A percentile compares a stretch with the other conserved stretches of the same genome.
These are phyloP conservation scores for Colletotrichum destructivum DNA, from an alignment of 2,329 filamentous ascomycete species.

Conservation along the genomic window DNA sequence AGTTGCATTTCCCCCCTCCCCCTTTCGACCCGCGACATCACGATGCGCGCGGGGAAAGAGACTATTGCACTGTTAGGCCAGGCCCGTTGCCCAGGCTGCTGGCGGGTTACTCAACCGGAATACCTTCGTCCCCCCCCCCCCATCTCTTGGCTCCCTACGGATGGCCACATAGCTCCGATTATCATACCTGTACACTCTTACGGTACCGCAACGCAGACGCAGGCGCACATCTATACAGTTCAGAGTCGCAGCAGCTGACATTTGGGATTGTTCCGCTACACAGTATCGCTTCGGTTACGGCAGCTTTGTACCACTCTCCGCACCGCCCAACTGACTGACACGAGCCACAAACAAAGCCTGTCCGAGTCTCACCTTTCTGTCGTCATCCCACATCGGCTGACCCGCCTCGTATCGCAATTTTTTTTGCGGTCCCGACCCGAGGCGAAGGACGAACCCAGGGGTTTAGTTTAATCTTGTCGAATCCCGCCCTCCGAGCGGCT, in stretches of 20 bases:
- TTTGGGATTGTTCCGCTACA: conserved; percentile 17
- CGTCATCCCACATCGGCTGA: conserved; percentile 42
- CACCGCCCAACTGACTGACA: conserved; percentile 32
- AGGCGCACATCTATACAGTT: conserved; percentile 7
- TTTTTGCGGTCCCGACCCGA: conserved; percentile 24
- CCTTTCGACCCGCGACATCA: conserved; percentile 20
- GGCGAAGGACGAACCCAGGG: conserved; percentile 16
- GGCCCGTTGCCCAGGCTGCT: conserved; percentile 31
- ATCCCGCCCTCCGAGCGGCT: conserved; percentile 5
- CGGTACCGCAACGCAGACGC: conserved; percentile 1
- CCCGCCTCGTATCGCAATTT: conserved; percentile 39
- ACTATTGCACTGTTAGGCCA: conserved; percentile 12
- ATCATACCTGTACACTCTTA: conserved; percentile 14
- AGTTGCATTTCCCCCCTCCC: conserved; percentile 13
- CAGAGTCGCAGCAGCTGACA: conserved; percentile 27
- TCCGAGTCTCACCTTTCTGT: conserved; percentile 39
- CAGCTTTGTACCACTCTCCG: conserved; percentile 26
- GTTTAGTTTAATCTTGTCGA: conserved; percentile 15
- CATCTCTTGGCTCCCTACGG: conserved; percentile 23
- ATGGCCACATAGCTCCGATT: conserved; percentile 32
- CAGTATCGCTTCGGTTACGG: conserved; percentile 33
- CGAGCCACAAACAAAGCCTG: conserved; percentile 40
- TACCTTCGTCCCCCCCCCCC: conserved; percentile 31
- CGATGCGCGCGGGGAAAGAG: conserved; percentile 21
- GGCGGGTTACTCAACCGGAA: conserved; percentile 28